Conservation (phyloP, 768 basidiomycete species). For the Suillus subaureus region DNA sequence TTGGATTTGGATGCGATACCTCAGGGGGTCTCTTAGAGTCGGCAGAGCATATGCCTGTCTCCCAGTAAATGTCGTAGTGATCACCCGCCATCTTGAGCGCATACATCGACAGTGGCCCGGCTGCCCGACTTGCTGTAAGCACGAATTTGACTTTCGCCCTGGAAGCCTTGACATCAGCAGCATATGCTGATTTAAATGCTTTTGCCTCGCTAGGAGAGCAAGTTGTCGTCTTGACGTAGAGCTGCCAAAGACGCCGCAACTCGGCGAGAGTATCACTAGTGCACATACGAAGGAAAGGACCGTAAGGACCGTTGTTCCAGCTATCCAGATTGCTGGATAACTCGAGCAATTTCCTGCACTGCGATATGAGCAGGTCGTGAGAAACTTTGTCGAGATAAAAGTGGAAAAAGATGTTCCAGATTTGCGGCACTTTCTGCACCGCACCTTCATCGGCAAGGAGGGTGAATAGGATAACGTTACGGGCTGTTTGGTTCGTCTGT, state of each 20-base stretch:
- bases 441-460: conserved; percentile 27
- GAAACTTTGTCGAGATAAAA: conserved; percentile 27
- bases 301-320: conserved; percentile 32
- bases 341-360: conserved; percentile 26
- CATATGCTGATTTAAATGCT: conserved; percentile 20
- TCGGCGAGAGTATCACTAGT: conserved; percentile 26
- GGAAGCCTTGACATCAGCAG: conserved; percentile 22
- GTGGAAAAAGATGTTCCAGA: conserved; percentile 37
- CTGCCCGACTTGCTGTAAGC: conserved; percentile 24
- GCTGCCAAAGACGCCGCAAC: conserved; percentile 23
- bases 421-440: conserved; percentile 17
- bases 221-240: conserved; percentile 18
- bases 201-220: conserved; percentile 16
- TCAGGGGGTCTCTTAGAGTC: conserved; percentile 18
- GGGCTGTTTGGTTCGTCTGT: conserved; percentile 18
- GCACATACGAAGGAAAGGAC: conserved; percentile 27
- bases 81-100: conserved; percentile 11
- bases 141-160: not conserved
- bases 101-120: conserved; percentile 25
- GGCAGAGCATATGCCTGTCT: conserved; percentile 26
- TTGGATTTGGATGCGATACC: conserved; percentile 29
- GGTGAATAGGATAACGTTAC: conserved; percentile 30
- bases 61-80: conserved; percentile 32
- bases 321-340: conserved; percentile 20
- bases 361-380: conserved; percentile 25